These are phyloP conservation scores for Wallacemonas sp. DNA, from an alignment of 208 protist species.

Conservation along the genomic window DNA sequence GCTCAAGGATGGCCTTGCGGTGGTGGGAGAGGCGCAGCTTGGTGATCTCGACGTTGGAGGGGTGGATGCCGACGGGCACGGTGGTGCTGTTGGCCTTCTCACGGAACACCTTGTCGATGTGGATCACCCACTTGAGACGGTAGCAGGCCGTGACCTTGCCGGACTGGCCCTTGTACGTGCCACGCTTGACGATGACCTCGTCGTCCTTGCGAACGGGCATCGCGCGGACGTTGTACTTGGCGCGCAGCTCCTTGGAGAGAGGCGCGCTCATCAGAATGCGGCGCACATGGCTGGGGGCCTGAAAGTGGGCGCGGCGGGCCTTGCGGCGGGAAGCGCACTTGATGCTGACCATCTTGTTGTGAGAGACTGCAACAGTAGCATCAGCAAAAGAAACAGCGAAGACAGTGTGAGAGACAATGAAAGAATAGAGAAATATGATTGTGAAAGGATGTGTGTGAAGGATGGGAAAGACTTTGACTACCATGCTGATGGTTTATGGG, in stretches of 20 bases:
- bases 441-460: too few relatives aligned
- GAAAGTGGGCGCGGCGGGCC: constrained; percentile 99
- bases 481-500: too few relatives aligned
- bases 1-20: constrained; percentile 97
- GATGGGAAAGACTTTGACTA: too few relatives aligned
- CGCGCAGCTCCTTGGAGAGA: constrained; percentile 98
- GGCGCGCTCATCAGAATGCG: constrained; percentile 97
- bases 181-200: constrained; percentile 97
- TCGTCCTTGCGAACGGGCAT: constrained; percentile 99
- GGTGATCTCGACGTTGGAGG: constrained; percentile 99
- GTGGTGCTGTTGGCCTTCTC: constrained; percentile 97
- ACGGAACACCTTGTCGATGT: constrained; percentile 97
- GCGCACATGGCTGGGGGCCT: constrained; percentile 95
- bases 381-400: too few relatives aligned
- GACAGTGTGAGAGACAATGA: constrained; percentile 1
- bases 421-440: too few relatives aligned
- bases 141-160: constrained; percentile 98
- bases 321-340: constrained; percentile 96
- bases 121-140: constrained; percentile 99
- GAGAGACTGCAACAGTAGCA: neutral
- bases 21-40: constrained; percentile 99
- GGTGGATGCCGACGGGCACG: constrained; percentile 95
- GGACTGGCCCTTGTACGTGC: constrained; percentile 95
- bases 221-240: constrained; percentile 98
- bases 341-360: constrained; percentile 70